Evolutionary conservation across 176 grass and related monocot genomes (phyloP).

Genomic region (Elaeis guineensis): DNA sequence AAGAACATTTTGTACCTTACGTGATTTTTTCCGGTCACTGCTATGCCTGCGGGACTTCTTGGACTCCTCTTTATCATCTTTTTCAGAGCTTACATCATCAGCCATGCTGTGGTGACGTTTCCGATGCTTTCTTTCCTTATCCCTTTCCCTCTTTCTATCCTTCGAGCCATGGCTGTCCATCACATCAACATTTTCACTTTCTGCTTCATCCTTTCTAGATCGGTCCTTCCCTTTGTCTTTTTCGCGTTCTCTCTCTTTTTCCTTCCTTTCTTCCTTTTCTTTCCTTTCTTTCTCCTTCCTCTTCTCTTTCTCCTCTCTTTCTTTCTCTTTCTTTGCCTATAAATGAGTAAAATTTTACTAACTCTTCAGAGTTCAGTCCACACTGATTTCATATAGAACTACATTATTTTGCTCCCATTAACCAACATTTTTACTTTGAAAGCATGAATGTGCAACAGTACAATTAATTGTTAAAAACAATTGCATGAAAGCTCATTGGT

Average conservation of each 20-base stretch:
- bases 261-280: conserved; percentile 65
- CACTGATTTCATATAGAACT: too few species aligned
- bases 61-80: conserved; percentile 63
- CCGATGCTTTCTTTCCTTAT: conserved; percentile 95
- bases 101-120: conserved; percentile 60
- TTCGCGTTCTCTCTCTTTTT: conserved; percentile 53
- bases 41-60: conserved; percentile 80
- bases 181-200: conserved; percentile 53
- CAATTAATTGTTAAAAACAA: too few species aligned
- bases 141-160: conserved; percentile 77
- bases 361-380: neutral
- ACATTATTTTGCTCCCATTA: too few species aligned
- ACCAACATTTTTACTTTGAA: too few species aligned
- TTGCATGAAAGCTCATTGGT: too few species aligned
- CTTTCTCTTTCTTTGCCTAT: conserved; percentile 67
- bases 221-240: conserved; percentile 84
- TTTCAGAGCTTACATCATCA: conserved; percentile 68
- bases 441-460: too few species aligned
- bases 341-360: neutral
- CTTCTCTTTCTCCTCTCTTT: conserved; percentile 45
- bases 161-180: conserved; percentile 49
- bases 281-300: conserved; percentile 46
- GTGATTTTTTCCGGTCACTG: conserved; percentile 85
- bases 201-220: conserved; percentile 54
- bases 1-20: conserved; percentile 45